These are phyloP conservation scores for Exutisphaerella laricina DNA, from an alignment of 2,329 filamentous ascomycete species.

Conservation along the genomic window DNA sequence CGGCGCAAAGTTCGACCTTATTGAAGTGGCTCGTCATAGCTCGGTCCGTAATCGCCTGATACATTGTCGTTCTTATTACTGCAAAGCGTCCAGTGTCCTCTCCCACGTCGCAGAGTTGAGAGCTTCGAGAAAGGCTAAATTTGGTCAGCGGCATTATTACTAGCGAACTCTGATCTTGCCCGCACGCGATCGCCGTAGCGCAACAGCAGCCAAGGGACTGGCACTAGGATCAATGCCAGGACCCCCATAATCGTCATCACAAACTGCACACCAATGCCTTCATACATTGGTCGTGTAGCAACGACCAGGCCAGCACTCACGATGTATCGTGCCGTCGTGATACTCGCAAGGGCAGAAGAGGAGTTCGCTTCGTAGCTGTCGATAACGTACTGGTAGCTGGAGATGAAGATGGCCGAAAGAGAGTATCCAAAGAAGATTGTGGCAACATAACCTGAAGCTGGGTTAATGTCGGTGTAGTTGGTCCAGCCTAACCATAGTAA, in stretches of 20 bases:
- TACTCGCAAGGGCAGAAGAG: slow-evolving; percentile 42
- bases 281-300: slow-evolving; percentile 5
- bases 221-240: slow-evolving; percentile 1
- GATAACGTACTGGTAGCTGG: slow-evolving; percentile 53
- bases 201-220: not conserved
- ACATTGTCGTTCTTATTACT: no score
- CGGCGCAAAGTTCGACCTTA: no score
- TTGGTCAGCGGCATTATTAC: no score
- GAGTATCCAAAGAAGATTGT: slow-evolving; percentile 49
- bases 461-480: slow-evolving; percentile 36
- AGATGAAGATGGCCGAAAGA: slow-evolving; percentile 46
- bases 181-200: not conserved
- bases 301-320: slow-evolving; percentile 4
- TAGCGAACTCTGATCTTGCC: not conserved
- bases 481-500: slow-evolving; percentile 51
- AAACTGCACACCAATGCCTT: slow-evolving; percentile 1
- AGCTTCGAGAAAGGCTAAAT: no score
- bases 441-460: slow-evolving; percentile 48
- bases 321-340: slow-evolving; percentile 37
- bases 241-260: slow-evolving; percentile 2
- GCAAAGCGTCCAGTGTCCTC: no score
- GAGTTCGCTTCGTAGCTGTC: slow-evolving; percentile 51
- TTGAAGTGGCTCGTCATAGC: no score
- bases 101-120: no score
- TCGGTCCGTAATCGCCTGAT: no score